Evolutionary conservation across 371 early-diverging fungal species (phyloP), one percentile per base, ranked within the genome.

Genomic region (Mortierella sp.): DNA sequence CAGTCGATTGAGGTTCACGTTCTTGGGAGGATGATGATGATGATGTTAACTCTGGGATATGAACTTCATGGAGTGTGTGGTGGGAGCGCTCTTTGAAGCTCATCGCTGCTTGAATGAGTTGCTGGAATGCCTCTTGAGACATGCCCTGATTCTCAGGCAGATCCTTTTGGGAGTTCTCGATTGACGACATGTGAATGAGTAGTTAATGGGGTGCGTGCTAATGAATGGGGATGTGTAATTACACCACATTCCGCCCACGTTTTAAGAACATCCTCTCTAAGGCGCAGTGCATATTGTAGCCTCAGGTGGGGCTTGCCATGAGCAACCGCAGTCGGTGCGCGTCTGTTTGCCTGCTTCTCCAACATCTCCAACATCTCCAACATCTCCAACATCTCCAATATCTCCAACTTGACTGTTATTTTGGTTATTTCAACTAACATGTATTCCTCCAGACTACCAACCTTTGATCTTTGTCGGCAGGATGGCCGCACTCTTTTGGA

Each of bases 361-460:
- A 28, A 28, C 28, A 28, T 28, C 28, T 28, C 28, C 28, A 28
- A 28, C 28, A 2, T 28, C 28, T 28, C 28, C 28, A 28, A 28
- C 28, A 28, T 28, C 28, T 28, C 28, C 28, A 28, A 28, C 28
- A 2, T 28, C 28, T 28, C 28, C 28, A 28, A 28, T 2, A 28
- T 43, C 13, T 43, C 15, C 15, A 11, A 9, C 28, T 2, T 43
- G 43, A 15, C 43, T 43, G 15, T 43, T 43, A 15, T 43, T 43
- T 43, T 1, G 10, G 15, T 43, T 43, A 15, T 43, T 43, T 43
- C 9, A 43, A 11, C 43, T n/a, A 40, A 80, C 62, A 88, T 94
- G 94, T 78, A 99, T 99, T 86, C 99, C 99, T n/a, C 69, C 99
- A 74, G 99, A 99, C 88, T 99, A 99, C 93, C 99, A 99, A 89